phyloP scores from a whole-genome alignment of 176 grass and related monocot genomes.

The Eremochloa ophiuroides region DNA sequence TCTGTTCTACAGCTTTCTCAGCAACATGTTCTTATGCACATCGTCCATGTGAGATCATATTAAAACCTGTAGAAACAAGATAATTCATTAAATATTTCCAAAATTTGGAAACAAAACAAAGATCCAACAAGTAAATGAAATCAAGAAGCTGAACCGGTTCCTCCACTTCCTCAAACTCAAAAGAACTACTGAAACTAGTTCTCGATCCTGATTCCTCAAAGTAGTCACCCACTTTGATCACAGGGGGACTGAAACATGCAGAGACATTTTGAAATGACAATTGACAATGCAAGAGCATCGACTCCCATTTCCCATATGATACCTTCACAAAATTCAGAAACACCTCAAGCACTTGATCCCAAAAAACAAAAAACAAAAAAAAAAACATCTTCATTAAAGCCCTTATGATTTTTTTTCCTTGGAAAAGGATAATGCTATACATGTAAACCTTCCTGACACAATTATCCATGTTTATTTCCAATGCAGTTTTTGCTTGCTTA shows the following conservation, averaged over 20 bases:
- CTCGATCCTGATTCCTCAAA: neutral
- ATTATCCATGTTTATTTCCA: neutral
- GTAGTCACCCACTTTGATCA: neutral
- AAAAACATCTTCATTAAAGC: neutral
- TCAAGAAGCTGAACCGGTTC: neutral
- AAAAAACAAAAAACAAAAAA: neutral
- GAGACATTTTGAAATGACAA: neutral
- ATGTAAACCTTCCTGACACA: neutral
- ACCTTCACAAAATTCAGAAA: neutral
- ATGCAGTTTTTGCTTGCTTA: neutral
- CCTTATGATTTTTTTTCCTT: neutral
- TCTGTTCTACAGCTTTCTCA: neutral
- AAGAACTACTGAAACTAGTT: neutral
- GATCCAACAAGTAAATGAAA: neutral
- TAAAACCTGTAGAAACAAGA: neutral
- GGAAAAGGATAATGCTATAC: neutral
- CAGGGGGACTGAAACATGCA: neutral
- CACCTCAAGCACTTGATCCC: neutral
- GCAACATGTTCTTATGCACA: neutral
- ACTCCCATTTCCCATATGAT: neutral
- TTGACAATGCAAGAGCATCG: neutral
- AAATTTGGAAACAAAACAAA: neutral
- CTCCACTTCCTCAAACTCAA: neutral
- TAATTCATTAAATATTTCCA: neutral
- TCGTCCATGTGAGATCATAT: neutral